Percentiles rank a stretch among this genome's conserved stretches.
Evolutionary conservation across 2,329 filamentous ascomycete genomes (phyloP).

Genomic region (Diaporthe vaccinii): DNA sequence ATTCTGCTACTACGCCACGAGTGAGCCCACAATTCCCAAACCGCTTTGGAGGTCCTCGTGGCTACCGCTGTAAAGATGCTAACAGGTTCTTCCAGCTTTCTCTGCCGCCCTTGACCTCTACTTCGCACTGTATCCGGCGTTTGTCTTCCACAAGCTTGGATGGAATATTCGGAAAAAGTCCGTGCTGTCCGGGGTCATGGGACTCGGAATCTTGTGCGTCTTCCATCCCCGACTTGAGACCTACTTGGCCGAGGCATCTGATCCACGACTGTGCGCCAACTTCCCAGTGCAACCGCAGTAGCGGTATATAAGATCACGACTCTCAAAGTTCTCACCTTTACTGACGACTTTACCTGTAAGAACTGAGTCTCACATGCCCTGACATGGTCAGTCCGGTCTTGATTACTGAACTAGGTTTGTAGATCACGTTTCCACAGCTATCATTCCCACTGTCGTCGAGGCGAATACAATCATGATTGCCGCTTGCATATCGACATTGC

Average conservation of each 20-base stretch:
- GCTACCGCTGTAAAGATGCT: background rate
- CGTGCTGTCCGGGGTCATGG: background rate
- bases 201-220: conserved; percentile 8
- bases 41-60: background rate
- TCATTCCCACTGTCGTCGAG: background rate
- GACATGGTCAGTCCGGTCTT: background rate
- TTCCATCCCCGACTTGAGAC: background rate
- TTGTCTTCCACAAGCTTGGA: conserved; percentile 8
- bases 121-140: background rate
- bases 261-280: background rate
- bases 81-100: background rate
- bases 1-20: conserved; percentile 15
- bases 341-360: conserved; percentile 20
- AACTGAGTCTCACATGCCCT: background rate
- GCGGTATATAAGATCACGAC: conserved; percentile 10
- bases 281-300: background rate
- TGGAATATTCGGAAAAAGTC: conserved; percentile 6
- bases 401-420: background rate
- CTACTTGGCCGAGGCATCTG: no score
- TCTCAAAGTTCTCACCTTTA: conserved; percentile 7
- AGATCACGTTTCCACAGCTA: background rate
- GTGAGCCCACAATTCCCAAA: background rate
- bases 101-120: background rate
- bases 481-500: conserved; percentile 1
- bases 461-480: conserved; percentile 4